Evolutionary conservation across 805 yeast genomes (phyloP), one percentile per base, ranked within the genome.

Genomic region (Cyberlindnera mycetangii): DNA sequence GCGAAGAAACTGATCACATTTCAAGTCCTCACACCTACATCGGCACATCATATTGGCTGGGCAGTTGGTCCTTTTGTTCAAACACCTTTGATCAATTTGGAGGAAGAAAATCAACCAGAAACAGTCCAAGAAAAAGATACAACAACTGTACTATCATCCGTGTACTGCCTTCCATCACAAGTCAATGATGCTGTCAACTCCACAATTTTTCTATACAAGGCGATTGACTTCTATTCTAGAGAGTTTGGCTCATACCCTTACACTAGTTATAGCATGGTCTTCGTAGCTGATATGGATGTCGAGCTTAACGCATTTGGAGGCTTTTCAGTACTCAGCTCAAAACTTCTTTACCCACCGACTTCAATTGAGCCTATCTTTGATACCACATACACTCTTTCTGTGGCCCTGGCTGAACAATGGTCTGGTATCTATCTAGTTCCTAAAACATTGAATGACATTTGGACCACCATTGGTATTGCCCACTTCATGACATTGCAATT

Each of bases 241-340:
- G 96, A 90, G 53, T 93, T 84, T 62, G 97, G 97, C 5, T 86
- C 97, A 0, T 95, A 81, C 51, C 98, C 99, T 0, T 92, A 88
- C 58, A 79, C 89, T 15, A 81, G 93, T 19, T 89, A 84, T 56
- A 77, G 89, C 0, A 56, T 93, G 31, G 81, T 85, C 2, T 89
- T 92, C 61, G 81, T 92, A 5, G 73, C 78, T 10, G 81, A 82
- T 19, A 53, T 75, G 16, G 70, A 76, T 0, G 61, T 70, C 5
- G 67, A 71, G 1, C 70, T 73, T 42, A 74, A 75, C 58, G 81
- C 84, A 32, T 89, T 86, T 61, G 86, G 90, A 0, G 96, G 95
- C 0, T 61, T 89, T 37, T 74, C 89, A 0, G 64, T 88, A 2
- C 65, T 81, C 9, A 74, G 74, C 50, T 83, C 83, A 20, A 69